Evolutionary conservation across 768 basidiomycete genomes (phyloP), one percentile per base, ranked within the genome.

Genomic region (Pleurotus salmoneostramineus): DNA sequence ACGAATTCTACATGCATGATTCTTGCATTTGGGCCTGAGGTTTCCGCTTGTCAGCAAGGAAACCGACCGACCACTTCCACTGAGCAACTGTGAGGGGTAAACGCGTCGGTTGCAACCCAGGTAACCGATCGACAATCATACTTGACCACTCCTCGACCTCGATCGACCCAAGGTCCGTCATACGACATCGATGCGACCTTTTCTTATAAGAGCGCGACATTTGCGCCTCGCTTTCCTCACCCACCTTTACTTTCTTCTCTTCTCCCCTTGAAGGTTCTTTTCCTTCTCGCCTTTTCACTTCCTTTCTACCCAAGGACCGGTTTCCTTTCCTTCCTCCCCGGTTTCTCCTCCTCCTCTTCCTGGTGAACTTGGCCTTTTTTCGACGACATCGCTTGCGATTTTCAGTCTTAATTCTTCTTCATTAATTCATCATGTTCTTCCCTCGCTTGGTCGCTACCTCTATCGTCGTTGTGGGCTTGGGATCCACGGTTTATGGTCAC

Each of bases 401-500:
- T 21, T 31, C 27, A 36, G 11, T 40, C 40, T 42, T 55, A 21
- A 45, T 43, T 35, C 34, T 17, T 36, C 52, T n/a, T 40, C 21
- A 15, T 55, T 27, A 27, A 27, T 27, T 27, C 3, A 43, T 55
- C 55, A 72, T 71, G 70, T 33, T 42, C 27, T 68, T 71, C 49
- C 60, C 65, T 47, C 69, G 68, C 60, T 44, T 66, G 59, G 65
- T 70, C 62, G 61, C 70, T 40, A 61, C 70, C 40, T 61, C 67
- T 35, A 59, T 66, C 45, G 62, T 76, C 58, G 59, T 72, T 56
- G 63, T 78, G 33, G 67, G 69, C 27, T 61, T 76, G 34, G 61
- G 71, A 12, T 66, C 73, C 32, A 34, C 56, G 32, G 76, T 63
- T 3, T 63, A 66, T 52, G 80, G 72, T 0, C 80, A 81, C 58